Conservation (phyloP, 305 asterid species). For the Lippia alba region DNA sequence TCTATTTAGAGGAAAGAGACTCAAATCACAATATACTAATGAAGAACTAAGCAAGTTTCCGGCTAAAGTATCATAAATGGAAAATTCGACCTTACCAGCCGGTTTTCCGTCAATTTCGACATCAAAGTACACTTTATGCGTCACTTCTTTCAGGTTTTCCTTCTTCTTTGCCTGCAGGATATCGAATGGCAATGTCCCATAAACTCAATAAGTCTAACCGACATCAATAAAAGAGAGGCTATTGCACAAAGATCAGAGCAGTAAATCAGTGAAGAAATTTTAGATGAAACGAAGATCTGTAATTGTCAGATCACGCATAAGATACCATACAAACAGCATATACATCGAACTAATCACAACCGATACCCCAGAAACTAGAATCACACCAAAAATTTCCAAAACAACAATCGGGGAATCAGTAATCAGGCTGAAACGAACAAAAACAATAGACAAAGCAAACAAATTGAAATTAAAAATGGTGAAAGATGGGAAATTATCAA, state of each 20-base stretch:
- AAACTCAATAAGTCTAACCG: neutral
- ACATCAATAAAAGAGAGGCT: neutral
- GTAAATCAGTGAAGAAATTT: too few relatives aligned
- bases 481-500: neutral
- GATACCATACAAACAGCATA: neutral
- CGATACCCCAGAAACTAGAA: neutral
- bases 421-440: neutral
- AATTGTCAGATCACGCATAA: constrained; percentile 22
- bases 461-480: neutral
- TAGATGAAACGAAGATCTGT: neutral
- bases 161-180: constrained; percentile 72
- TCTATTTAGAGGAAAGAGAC: neutral
- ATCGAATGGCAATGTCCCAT: constrained; percentile 2
- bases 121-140: constrained; percentile 87
- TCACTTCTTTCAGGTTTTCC: constrained; percentile 74
- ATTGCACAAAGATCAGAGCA: constrained; percentile 14
- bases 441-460: neutral
- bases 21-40: constrained; percentile 7
- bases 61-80: neutral
- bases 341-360: constrained; percentile 1
- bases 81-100: constrained; percentile 61
- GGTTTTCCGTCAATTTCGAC: constrained; percentile 87
- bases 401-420: neutral
- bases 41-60: neutral
- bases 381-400: neutral